Percentiles rank a stretch among this genome's conserved stretches.
Evolutionary conservation across 202 grass and related monocot genomes (phyloP).

Genomic region (Zizania palustris): DNA sequence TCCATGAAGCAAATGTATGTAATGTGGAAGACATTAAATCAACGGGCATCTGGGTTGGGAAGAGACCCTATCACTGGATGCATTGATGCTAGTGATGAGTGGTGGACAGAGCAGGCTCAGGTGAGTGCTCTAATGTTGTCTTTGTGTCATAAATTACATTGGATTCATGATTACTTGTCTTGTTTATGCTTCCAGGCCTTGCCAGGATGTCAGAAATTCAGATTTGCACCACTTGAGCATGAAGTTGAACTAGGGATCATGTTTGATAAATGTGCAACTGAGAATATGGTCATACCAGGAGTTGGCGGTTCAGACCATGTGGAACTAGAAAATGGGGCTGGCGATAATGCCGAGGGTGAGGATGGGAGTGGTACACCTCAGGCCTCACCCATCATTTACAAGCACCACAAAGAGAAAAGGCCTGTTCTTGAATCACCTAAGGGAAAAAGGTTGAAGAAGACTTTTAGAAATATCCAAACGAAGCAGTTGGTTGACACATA

Average conservation of each 20-base stretch:
- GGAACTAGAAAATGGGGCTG: not conserved
- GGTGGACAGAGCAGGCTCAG: too few relatives aligned
- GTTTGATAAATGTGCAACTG: not conserved
- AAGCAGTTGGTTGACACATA: not conserved
- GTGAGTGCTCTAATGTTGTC: too few relatives aligned
- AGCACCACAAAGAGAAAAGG: not conserved
- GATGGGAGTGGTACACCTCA: not conserved
- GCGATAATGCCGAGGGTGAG: not conserved
- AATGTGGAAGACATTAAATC: too few relatives aligned
- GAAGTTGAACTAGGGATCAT: not conserved
- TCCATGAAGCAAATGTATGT: too few relatives aligned
- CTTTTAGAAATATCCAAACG: not conserved
- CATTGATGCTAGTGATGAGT: too few relatives aligned
- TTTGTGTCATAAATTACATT: too few relatives aligned
- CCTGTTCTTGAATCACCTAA: not conserved
- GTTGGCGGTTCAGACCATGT: too few relatives aligned
- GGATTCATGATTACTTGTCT: too few relatives aligned
- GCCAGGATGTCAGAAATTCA: not conserved
- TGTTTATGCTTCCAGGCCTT: too few relatives aligned
- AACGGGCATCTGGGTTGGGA: too few relatives aligned
- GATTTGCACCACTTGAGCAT: not conserved
- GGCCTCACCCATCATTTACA: not conserved
- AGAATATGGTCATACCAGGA: not conserved
- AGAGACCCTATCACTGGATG: too few relatives aligned
- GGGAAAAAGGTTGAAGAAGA: not conserved